Evolutionary conservation across 495 filamentous ascomycete genomes (phyloP).

Genomic region (Neurospora sp.): DNA sequence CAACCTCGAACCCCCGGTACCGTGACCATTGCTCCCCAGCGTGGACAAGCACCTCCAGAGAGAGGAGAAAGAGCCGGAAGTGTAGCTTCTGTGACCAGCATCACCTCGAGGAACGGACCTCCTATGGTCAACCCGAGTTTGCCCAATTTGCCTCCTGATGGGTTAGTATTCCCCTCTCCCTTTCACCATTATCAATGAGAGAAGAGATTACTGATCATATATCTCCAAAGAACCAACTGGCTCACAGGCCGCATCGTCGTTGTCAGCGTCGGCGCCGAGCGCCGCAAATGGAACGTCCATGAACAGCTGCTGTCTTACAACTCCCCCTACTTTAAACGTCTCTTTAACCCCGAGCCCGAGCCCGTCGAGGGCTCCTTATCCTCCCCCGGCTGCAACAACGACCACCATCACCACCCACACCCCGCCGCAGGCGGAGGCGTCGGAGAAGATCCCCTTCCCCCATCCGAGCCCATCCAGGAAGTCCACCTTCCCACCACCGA

Average conservation of each 20-base stretch:
- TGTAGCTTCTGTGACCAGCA: neutral
- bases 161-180: neutral
- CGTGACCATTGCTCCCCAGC: neutral
- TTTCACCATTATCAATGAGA: neutral
- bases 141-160: neutral
- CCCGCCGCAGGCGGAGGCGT: neutral
- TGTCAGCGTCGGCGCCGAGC: conserved; percentile 8
- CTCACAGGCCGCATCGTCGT: conserved; percentile 16
- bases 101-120: neutral
- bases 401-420: neutral
- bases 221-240: conserved; percentile 2
- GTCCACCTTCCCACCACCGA: conserved; percentile 9
- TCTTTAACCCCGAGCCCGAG: conserved; percentile 2
- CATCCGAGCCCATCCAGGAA: neutral
- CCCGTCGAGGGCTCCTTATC: neutral
- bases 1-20: neutral
- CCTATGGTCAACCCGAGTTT: neutral
- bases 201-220: neutral
- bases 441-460: too few relatives aligned
- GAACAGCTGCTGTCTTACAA: conserved; percentile 14
- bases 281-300: conserved; percentile 14
- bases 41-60: neutral
- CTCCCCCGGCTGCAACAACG: neutral
- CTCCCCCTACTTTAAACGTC: conserved; percentile 13
- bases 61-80: neutral